Base-by-base conservation (phyloP, 768 basidiomycete species). In the Naganishia friedmannii region DNA sequence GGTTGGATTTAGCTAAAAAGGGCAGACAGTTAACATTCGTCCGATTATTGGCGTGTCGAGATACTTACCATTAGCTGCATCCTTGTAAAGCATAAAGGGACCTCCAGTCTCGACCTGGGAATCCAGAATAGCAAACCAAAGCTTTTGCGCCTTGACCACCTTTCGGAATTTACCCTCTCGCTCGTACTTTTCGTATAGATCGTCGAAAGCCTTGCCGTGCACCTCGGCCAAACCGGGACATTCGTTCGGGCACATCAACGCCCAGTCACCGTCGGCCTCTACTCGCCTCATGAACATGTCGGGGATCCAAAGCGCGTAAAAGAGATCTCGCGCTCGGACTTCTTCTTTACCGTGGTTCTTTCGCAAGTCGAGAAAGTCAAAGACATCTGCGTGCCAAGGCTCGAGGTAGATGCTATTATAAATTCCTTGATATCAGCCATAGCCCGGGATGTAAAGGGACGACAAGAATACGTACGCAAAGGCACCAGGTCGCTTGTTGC, bases 271-370 rank as follows among this genome's bases (percentile, higher is more conserved):
- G 70, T 91, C 88, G 3, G 85, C 83, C 80, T 99, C 94, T 39
- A 98, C 93, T 46, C 95, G 92, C 80, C 92, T 92, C 95, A 99
- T 99, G 85, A 98, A 99, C 45, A 98, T 88, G 82, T 98, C 93
- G 8, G 92, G 88, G 71, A 97, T 92, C 96, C 96, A 98, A 39
- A 98, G 87, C 0, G 96, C 95, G 76, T 95, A 97, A 86, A 98
- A 99, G 6, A 98, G 84, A 80, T 98, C 96, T 51, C 95, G 88
- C 19, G 96, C 96, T 72, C 95, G 92, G 37, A 88, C 88, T 82
- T 98, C 94, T 82, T 98, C 96, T 81, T 98, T 98, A 66, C 95
- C 96, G 75, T 97, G 95, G 81, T 99, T 99, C 87, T 98, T 98
- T 77, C 96, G 86, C 55, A 99, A 86, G 78, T 98, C 95, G 75